Evolutionary conservation across 2,329 filamentous ascomycete species (phyloP).

Genomic region (Thielaviopsis populi): DNA sequence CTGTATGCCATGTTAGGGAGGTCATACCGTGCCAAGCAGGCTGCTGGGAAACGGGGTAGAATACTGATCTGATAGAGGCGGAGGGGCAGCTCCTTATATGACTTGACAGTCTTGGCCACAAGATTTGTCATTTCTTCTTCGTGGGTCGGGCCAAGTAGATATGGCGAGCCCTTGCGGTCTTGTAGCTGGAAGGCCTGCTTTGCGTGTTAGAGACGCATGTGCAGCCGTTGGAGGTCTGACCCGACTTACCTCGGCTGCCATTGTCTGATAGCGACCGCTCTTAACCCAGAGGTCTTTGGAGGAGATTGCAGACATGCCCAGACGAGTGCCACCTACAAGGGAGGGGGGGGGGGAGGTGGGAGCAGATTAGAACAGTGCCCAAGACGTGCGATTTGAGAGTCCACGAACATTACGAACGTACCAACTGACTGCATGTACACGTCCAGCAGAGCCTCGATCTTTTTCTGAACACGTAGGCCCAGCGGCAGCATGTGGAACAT

Average conservation of each 20-base stretch:
- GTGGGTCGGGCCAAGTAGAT: slow-evolving; percentile 79
- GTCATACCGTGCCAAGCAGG: background rate
- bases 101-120: slow-evolving; percentile 56
- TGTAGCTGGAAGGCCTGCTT: slow-evolving; percentile 59
- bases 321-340: slow-evolving; percentile 54
- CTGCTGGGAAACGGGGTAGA: slow-evolving; percentile 20
- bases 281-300: slow-evolving; percentile 70
- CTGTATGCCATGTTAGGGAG: slow-evolving; percentile 27
- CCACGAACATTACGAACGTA: slow-evolving; percentile 24
- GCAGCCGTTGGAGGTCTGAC: background rate
- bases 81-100: slow-evolving; percentile 74
- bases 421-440: slow-evolving; percentile 71
- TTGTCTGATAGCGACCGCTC: slow-evolving; percentile 64
- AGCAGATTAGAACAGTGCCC: background rate
- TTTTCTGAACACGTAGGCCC: slow-evolving; percentile 73
- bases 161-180: slow-evolving; percentile 61
- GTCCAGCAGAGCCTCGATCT: slow-evolving; percentile 73
- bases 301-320: slow-evolving; percentile 72
- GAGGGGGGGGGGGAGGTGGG: no score
- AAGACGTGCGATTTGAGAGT: background rate
- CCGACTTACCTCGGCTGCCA: slow-evolving; percentile 50
- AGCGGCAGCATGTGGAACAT: slow-evolving; percentile 86
- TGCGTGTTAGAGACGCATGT: background rate
- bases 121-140: slow-evolving; percentile 90
- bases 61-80: slow-evolving; percentile 79